These are phyloP conservation scores for Lactifluus pinguis DNA, from an alignment of 768 basidiomycete genomes.

Conservation along the genomic window DNA sequence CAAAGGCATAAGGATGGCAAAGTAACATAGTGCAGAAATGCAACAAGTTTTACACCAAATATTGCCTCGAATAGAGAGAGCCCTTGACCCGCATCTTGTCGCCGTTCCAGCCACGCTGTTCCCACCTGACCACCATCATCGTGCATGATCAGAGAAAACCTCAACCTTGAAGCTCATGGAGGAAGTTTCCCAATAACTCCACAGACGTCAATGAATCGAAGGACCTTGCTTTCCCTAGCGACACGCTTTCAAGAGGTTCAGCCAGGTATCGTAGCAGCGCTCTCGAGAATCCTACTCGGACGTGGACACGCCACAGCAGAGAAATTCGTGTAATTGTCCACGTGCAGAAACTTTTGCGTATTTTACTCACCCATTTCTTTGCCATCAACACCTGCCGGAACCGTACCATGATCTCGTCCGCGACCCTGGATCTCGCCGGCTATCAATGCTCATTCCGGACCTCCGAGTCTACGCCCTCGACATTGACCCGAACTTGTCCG, in stretches of 20 bases:
- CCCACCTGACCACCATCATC: slow-evolving; percentile 22
- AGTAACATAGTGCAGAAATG: no score
- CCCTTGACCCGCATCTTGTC: slow-evolving; percentile 46
- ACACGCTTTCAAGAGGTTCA: not conserved
- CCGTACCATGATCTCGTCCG: slow-evolving; percentile 33
- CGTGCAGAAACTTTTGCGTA: slow-evolving; percentile 51
- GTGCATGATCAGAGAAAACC: not conserved
- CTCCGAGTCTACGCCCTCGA: slow-evolving; percentile 46
- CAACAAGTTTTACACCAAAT: slow-evolving; percentile 38
- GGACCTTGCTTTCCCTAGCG: not conserved
- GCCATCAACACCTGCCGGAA: slow-evolving; percentile 30
- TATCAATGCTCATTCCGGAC: slow-evolving; percentile 43
- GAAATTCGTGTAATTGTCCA: slow-evolving; percentile 40
- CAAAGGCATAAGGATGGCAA: no score
- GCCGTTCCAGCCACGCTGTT: slow-evolving; percentile 41
- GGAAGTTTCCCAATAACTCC: slow-evolving; percentile 25
- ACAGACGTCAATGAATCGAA: slow-evolving; percentile 38
- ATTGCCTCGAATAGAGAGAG: slow-evolving; percentile 72
- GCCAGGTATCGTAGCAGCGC: not conserved
- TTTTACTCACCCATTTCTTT: no score
- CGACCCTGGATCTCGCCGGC: slow-evolving; percentile 49
- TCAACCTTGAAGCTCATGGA: slow-evolving; percentile 39
- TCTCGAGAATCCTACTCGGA: slow-evolving; percentile 37
- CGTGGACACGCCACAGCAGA: slow-evolving; percentile 38
- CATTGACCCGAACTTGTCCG: slow-evolving; percentile 46